Conservation (phyloP, 352 stramenopile genomes). For the Globisporangium paddicum region DNA sequence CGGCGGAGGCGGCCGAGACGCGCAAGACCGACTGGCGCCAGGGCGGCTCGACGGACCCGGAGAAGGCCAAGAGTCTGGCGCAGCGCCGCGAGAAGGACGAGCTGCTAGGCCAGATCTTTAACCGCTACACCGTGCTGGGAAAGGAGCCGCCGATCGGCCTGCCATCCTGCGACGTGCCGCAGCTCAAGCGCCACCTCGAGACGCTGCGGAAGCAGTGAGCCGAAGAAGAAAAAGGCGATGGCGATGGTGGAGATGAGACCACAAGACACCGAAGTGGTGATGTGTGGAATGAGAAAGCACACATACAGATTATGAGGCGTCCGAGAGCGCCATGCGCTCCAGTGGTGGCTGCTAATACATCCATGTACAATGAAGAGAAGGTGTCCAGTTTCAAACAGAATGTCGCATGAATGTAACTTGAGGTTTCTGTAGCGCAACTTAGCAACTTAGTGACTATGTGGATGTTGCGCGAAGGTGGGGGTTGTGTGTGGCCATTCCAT, state of each 20-base stretch:
- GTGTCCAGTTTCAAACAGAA: too few relatives aligned
- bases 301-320: too few relatives aligned
- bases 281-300: background rate
- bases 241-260: too few relatives aligned
- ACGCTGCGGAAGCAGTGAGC: constrained; percentile 30
- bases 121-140: constrained; percentile 67
- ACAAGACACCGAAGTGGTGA: background rate
- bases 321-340: too few relatives aligned
- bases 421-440: too few relatives aligned
- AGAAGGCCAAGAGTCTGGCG: constrained; percentile 59
- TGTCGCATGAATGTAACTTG: too few relatives aligned
- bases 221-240: background rate
- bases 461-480: background rate
- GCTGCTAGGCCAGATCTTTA: constrained; percentile 76
- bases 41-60: constrained; percentile 48
- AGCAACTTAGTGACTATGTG: too few relatives aligned
- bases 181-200: constrained; percentile 74
- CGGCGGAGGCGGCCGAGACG: constrained; percentile 59
- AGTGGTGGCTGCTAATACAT: too few relatives aligned
- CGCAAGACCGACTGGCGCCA: constrained; percentile 76
- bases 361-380: too few relatives aligned
- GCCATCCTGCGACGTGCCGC: constrained; percentile 68
- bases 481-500: background rate
- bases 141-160: constrained; percentile 80
- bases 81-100: constrained; percentile 82